Percentiles rank a stretch among this genome's conserved stretches.
phyloP scores from a whole-genome alignment of 2,329 filamentous ascomycete species.

The Aspergillus pseudoterreus region DNA sequence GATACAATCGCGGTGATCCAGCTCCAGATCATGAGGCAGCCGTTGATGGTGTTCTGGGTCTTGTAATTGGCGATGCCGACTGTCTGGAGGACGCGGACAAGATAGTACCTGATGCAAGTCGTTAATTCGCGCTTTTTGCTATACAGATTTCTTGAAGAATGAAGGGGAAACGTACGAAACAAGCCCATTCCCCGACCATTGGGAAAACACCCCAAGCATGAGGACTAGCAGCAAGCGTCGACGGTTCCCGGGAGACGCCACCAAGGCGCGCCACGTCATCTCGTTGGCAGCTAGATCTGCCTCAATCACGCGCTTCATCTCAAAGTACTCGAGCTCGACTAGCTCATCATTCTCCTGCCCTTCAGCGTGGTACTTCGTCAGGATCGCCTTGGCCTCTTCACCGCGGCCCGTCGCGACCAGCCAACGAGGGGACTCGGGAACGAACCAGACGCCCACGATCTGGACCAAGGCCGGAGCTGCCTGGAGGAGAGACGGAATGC shows the following conservation, averaged over 20 bases:
- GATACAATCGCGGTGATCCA: too few species aligned
- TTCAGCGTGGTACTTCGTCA: conserved; percentile 1
- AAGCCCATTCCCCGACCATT: conserved; percentile 9
- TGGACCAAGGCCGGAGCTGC: conserved; percentile 59
- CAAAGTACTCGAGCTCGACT: not conserved
- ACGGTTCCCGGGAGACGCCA: conserved; percentile 1
- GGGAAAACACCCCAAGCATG: conserved; percentile 8
- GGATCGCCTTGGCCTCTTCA: conserved; percentile 1
- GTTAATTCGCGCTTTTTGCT: too few species aligned
- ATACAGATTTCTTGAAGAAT: too few species aligned
- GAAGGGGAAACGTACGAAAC: not conserved
- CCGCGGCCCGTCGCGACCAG: not conserved
- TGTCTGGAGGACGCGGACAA: too few species aligned
- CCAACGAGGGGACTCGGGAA: conserved; percentile 64
- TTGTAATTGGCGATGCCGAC: too few species aligned
- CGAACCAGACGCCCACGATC: conserved; percentile 56
- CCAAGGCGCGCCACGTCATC: conserved; percentile 1
- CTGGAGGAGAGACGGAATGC: conserved; percentile 65
- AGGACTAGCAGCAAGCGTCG: conserved; percentile 7
- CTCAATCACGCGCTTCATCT: not conserved
- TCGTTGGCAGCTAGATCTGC: not conserved
- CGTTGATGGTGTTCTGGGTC: too few species aligned
- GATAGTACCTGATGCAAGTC: too few species aligned
- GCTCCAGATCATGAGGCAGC: too few species aligned
- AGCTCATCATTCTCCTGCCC: not conserved